Evolutionary conservation across 2,329 filamentous ascomycete species (phyloP), one percentile per base, ranked within the genome.

Genomic region (Achaetomium macrosporum): DNA sequence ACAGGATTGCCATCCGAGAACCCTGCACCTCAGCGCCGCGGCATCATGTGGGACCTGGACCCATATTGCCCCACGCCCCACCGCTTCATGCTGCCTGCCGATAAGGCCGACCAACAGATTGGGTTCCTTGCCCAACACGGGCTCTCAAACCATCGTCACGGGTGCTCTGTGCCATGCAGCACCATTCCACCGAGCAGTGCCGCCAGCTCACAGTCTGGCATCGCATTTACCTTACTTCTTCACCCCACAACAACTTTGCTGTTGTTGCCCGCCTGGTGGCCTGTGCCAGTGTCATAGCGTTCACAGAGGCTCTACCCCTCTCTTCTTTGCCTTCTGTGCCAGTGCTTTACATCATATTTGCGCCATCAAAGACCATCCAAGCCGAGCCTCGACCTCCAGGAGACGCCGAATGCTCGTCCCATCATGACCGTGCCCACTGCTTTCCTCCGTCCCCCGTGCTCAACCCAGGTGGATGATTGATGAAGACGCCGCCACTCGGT

Each of bases 351-450:
- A 35, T 35, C 11, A 35, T 35, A 12, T 15, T 6, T 35, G 33
- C 11, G 33, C 11, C 33, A 11, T 15, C 33, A 11, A 35, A 11
- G 3, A 35, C 11, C 3, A 35, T 35, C 33, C 10, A 15, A 12
- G 10, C 10, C 33, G 5, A 37, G 13, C 12, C 11, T n/a, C 15
- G 35, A 37, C 35, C 15, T n/a, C 35, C 35, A 37, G 13, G 13
- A 7, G 2, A 3, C 3, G 15, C 12, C 54, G 46, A 46, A 57
- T 60, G 54, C 41, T 37, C 57, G 35, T 53, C 42, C 54, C 57
- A 62, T 56, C 58, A 63, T 63, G 61, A 61, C 47, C 57, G 55
- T 50, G 52, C 48, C 59, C 50, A 51, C 57, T 54, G n/a, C 46
- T 30, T 42, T 45, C 31, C 30, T 42, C 42, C 46, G 48, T 53